Base-by-base conservation (phyloP, 768 basidiomycete species). In the Lactarius evosmus region DNA sequence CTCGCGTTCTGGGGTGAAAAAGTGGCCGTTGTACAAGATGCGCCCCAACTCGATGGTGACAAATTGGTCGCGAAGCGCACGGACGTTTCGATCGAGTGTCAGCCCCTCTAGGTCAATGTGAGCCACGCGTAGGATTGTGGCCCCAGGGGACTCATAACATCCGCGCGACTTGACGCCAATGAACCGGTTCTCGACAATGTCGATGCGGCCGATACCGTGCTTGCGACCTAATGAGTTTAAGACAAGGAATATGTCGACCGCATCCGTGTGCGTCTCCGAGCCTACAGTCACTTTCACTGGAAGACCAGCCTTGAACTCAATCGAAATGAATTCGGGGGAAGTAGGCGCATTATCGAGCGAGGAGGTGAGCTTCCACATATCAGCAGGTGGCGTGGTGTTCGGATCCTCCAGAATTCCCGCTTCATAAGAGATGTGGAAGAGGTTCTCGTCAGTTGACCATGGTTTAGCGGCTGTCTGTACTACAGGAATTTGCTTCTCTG, bases 351-450 rank as follows among this genome's bases (percentile, higher is more conserved):
- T 75, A 72, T 95, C 89, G 38, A 92, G 89, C 29, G 89, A 83
- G 61, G 82, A 80, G 66, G 93, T 98, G 68, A 98, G 86, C 76
- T 98, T 98, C 97, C 97, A 99, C 97, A 99, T 99, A 81, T 98
- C 96, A 14, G 75, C 74, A 19, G 96, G 96, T 58, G 97, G 97
- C 6, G 94, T 98, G 64, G 80, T 87, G 81, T 96, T 85, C 67
- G 97, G 97, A 73, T 98, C 91, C 76, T 99, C 97, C 67, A 99
- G 87, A 75, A 99, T 98, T 51, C 96, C 97, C 12, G 97, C 96
- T 77, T 99, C 97, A 78, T 98, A 99, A 19, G 97, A 98, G 78
- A 98, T 99, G 81, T 99, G 97, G 88, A 96, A 98, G 54, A 99
- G 83, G 79, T 98, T 99, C 79, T 98, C 97, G 75, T 99, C 96